phyloP scores from a whole-genome alignment of 805 yeast species.

The Kluyveromyces aestuarii region DNA sequence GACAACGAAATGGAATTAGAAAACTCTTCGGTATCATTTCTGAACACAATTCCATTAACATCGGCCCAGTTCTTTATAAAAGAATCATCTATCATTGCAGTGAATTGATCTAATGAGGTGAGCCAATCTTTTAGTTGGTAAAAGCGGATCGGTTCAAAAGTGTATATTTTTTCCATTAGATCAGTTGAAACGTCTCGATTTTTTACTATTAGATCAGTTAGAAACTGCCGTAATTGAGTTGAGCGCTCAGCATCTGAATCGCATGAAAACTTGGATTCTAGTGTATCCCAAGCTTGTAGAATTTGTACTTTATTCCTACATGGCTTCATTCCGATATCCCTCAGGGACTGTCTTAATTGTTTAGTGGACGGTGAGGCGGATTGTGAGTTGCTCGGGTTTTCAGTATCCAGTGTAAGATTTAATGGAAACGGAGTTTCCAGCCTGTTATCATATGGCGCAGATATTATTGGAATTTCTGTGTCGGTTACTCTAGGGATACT shows the following conservation, averaged over 20 bases:
- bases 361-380: conserved; percentile 18
- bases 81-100: conserved; percentile 19
- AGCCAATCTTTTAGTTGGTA: conserved; percentile 13
- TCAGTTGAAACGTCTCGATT: conserved; percentile 7
- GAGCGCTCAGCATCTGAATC: conserved; percentile 8
- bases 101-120: conserved; percentile 18
- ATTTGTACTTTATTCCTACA: conserved; percentile 19
- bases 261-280: conserved; percentile 16
- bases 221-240: conserved; percentile 13
- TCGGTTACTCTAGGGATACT: background rate
- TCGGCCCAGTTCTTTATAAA: conserved; percentile 28
- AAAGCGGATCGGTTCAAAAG: conserved; percentile 21
- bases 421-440: conserved; percentile 1
- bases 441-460: background rate
- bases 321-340: conserved; percentile 23
- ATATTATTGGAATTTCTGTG: background rate
- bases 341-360: conserved; percentile 16
- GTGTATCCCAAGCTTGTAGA: conserved; percentile 20
- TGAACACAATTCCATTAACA: conserved; percentile 22
- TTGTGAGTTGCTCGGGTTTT: background rate
- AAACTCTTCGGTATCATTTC: conserved; percentile 4
- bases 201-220: conserved; percentile 14
- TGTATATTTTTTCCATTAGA: conserved; percentile 21
- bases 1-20: background rate
- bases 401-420: background rate